Evolutionary conservation across 2,329 filamentous ascomycete species (phyloP), one percentile per base, ranked within the genome.

Genomic region (Cercospora sp.): DNA sequence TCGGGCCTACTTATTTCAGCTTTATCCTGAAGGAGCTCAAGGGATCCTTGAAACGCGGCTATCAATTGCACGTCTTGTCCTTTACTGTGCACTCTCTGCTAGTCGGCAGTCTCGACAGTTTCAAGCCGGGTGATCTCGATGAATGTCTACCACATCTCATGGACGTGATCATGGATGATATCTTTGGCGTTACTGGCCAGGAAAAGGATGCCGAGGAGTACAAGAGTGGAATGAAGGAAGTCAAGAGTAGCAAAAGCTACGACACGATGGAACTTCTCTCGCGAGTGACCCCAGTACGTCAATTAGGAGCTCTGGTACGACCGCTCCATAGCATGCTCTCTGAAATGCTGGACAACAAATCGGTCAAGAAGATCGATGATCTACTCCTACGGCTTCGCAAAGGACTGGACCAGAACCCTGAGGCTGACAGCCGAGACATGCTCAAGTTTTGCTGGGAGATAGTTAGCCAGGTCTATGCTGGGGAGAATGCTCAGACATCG

Each of bases 201-300:
- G 94, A 99, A 77, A 99, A 99, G 80, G 95, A 99, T 75, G 94
- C 94, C 0, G 93, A 97, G 74, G 95, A 94, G 63, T 99, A 99
- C 78, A 90, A 91, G 65, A 97, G 89, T 77, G 91, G 94, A 79
- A 97, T 96, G 90, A 97, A 96, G 80, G 95, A 99, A 81, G 90
- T 99, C 66, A 98, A 97, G 83, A 95, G 92, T 79, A 97, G 92
- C 83, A 99, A 98, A 83, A 97, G 94, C 77, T 96, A 94, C 75
- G 96, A 99, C 77, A 96, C 95, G 0, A 96, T 98, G 90, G 94
- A 98, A 79, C 84, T 98, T 16, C 85, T 98, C 71, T 91, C 95
- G 28, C 92, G 90, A 75, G 93, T 90, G 59, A 90, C 92, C 1
- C 94, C 93, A 1, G 84, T 97, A 26, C 83, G 81, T 62, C 88